phyloP scores from a whole-genome alignment of 352 stramenopile species.

The Paralagenidium karlingii region DNA sequence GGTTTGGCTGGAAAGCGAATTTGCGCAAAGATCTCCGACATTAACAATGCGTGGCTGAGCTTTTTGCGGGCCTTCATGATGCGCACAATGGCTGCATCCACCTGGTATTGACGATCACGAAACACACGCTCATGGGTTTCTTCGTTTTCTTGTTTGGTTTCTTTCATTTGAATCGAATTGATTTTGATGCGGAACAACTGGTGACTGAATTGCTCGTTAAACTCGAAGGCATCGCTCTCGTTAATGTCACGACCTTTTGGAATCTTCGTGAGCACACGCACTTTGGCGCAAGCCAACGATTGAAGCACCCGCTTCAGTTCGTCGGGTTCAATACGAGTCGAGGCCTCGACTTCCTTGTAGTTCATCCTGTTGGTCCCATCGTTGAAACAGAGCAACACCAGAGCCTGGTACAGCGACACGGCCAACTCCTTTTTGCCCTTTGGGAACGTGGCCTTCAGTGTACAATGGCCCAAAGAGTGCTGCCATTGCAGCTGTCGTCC shows the following conservation, averaged over 20 bases:
- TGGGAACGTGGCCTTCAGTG: conserved; percentile 80
- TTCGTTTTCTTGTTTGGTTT: conserved; percentile 88
- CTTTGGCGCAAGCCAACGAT: conserved; percentile 83
- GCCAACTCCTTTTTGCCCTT: conserved; percentile 74
- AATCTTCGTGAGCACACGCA: conserved; percentile 78
- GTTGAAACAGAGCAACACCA: conserved; percentile 83
- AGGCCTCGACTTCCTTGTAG: conserved; percentile 80
- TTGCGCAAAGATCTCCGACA: conserved; percentile 94
- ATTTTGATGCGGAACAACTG: conserved; percentile 89
- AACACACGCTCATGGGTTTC: conserved; percentile 91
- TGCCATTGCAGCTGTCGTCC: conserved; percentile 86
- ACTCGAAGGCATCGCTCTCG: conserved; percentile 74
- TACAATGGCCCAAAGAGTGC: conserved; percentile 79
- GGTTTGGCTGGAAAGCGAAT: conserved; percentile 80
- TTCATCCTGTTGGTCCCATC: conserved; percentile 25
- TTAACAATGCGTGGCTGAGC: conserved; percentile 90
- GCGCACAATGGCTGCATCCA: conserved; percentile 94
- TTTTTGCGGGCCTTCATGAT: conserved; percentile 99
- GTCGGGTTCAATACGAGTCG: conserved; percentile 81
- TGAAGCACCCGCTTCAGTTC: conserved; percentile 84
- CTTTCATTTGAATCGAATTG: conserved; percentile 92
- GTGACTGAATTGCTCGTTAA: conserved; percentile 80
- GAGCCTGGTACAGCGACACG: conserved; percentile 81
- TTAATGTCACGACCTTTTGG: conserved; percentile 81
- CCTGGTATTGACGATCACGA: conserved; percentile 88